Evolutionary conservation across 345 rosid genomes (phyloP), one percentile per base, ranked within the genome.

Genomic region (Eucalyptus coolabah): DNA sequence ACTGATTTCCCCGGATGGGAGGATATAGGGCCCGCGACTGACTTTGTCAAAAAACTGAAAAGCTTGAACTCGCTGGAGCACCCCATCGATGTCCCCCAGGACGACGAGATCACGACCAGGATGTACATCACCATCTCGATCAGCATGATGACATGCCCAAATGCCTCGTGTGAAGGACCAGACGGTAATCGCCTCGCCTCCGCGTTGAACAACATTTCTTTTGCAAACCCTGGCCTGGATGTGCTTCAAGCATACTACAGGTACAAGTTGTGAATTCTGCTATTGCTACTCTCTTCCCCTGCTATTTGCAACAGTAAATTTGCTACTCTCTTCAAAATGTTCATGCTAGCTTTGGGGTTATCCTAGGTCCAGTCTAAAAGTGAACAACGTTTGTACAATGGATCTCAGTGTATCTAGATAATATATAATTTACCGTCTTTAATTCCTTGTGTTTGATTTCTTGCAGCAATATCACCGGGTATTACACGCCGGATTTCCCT

Each of bases 201-300:
- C 2, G 92, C 95, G 60, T 87, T 94, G 91, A 94, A 93, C 91
- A 94, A 93, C 49, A 90, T 93, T 5, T 90, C 92, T 6, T 94
- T 92, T 49, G 91, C 89, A 10, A 88, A 87, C 44, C 96, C 94
- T 1, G 42, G 72, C 7, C 82, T 90, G 37, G 93, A 93, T 60
- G 54, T 93, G 3, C 69, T 94, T 72, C 94, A 94, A 91, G 96
- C 96, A 37, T 92, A 92, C 50, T 89, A 92, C 93, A 87, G 89
- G 94, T 91, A 92, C 49, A 23, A 37, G n/a, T 65, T 65, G 82
- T 26, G 40, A 50, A 40, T 18, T 87, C 45, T 40, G 50, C 37
- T 44, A 24, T 42, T 88, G 59, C 63, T 45, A 30, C 49, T 65
- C 6, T 77, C 85, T 77, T 77, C 83, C 47, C 56, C 40, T 86